Base-by-base conservation (phyloP, 495 filamentous ascomycete genomes). In the Xylona heveae region DNA sequence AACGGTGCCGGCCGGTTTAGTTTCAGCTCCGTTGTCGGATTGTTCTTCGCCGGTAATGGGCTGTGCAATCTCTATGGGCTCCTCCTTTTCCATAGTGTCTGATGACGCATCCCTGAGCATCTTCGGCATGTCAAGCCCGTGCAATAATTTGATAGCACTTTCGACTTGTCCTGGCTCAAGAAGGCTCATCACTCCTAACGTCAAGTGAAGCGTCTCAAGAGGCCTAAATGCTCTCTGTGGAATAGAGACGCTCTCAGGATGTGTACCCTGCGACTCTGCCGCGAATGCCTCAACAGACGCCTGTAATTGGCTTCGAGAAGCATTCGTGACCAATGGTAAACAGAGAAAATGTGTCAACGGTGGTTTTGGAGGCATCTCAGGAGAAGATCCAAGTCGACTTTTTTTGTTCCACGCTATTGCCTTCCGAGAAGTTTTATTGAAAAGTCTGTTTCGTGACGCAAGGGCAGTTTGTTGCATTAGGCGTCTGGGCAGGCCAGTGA, bases 291-390 rank as follows among this genome's bases (percentile, higher is more conserved):
- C 50, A 12, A 91, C 49, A 2, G 66, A 67, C 9, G 45, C 40
- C 19, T 71, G 54, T 3, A 91, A 61, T 38, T 81, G 69, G 0
- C 62, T 59, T 9, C 70, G 57, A 1, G 78, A 80, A 10, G 46
- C 21, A 0, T 53, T 17, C 18, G 66, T 81, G 36, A 76, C 58
- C 38, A 92, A 69, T 6, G 84, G 81, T 31, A 93, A 50, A 51
- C 78, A 85, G 23, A 93, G 67, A 48, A 92, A 92, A 49, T 93
- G 84, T 0, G 84, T 93, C n/a, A 78, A 61, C 12, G 53, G 55
- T 12, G 59, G 56, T n/a, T n/a, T n/a, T n/a, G n/a, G n/a, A n/a
- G n/a, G n/a, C n/a, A n/a, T n/a, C n/a, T n/a, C n/a, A n/a, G n/a
- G n/a, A n/a, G n/a, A n/a, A n/a, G n/a, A n/a, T n/a, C n/a, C n/a